A percentile compares a stretch with the other conserved stretches of the same genome.
Evolutionary conservation across 495 filamentous ascomycete species (phyloP).

Genomic region (Penicillium robsamsonii): DNA sequence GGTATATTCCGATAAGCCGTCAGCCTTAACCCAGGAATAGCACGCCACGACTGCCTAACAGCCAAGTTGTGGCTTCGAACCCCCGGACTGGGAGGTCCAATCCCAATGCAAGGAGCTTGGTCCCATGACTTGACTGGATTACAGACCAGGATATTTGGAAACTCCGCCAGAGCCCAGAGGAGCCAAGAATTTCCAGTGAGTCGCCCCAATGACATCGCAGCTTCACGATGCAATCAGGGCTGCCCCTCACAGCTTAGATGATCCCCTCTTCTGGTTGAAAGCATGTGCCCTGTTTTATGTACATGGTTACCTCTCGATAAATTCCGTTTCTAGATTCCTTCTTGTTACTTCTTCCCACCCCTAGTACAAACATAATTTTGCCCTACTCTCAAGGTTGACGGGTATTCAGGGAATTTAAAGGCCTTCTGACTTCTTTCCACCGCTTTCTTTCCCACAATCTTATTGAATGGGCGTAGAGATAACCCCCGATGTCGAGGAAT

Average conservation of each 20-base stretch:
- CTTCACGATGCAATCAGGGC: constrained; percentile 8
- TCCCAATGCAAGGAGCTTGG: background rate
- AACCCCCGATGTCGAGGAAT: constrained; percentile 43
- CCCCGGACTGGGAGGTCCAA: constrained; percentile 11
- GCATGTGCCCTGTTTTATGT: constrained; percentile 4
- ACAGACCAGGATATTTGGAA: constrained; percentile 11
- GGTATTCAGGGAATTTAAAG: constrained; percentile 1
- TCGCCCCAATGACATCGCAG: constrained; percentile 23
- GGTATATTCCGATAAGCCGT: background rate
- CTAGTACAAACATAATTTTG: background rate
- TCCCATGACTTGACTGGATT: constrained; percentile 16
- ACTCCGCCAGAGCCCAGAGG: constrained; percentile 8
- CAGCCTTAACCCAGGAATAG: constrained; percentile 8
- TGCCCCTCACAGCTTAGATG: constrained; percentile 11
- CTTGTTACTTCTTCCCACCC: background rate
- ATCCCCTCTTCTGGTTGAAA: constrained; percentile 14
- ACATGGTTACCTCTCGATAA: background rate
- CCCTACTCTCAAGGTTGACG: background rate
- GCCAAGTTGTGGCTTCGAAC: constrained; percentile 5
- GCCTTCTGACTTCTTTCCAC: constrained; percentile 1
- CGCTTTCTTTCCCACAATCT: constrained; percentile 15
- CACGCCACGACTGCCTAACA: constrained; percentile 9
- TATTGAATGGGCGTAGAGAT: constrained; percentile 47
- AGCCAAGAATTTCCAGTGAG: constrained; percentile 18
- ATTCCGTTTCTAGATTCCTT: constrained; percentile 1